A percentile compares a stretch with the other conserved stretches of the same genome.
Conservation (phyloP, 768 basidiomycete genomes). For the Boletus patriciae region DNA sequence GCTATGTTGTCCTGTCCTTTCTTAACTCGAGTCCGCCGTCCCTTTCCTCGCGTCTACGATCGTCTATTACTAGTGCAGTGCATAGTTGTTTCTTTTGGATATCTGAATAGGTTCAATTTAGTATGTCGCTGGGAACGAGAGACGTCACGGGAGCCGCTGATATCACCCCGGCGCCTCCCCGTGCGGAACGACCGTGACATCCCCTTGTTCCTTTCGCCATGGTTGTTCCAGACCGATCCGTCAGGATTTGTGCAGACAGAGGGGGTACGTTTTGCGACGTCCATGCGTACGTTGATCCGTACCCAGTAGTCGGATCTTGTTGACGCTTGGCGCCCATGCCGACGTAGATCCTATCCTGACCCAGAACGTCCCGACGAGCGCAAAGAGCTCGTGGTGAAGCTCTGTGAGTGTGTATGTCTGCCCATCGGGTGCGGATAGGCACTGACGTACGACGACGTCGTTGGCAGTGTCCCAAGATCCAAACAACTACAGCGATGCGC, state of each 20-base stretch:
- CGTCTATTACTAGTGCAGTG: conserved; percentile 16
- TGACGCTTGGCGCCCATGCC: neutral
- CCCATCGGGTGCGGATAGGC: neutral
- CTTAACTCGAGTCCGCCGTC: neutral
- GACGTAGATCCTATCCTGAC: conserved; percentile 68
- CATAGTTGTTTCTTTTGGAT: conserved; percentile 23
- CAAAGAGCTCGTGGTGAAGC: conserved; percentile 87
- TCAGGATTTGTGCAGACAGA: conserved; percentile 83
- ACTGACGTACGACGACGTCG: neutral
- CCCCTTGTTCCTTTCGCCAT: neutral
- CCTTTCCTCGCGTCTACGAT: conserved; percentile 1
- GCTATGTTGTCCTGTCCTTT: conserved; percentile 28
- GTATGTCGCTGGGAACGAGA: conserved; percentile 6
- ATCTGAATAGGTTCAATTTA: conserved; percentile 2
- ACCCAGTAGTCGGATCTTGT: neutral
- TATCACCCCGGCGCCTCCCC: neutral
- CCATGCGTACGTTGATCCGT: conserved; percentile 56
- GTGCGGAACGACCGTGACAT: neutral
- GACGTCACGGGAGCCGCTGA: conserved; percentile 8
- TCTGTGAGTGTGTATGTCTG: conserved; percentile 49
- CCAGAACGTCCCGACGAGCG: conserved; percentile 57
- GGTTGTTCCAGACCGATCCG: conserved; percentile 67
- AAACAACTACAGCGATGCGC: conserved; percentile 85
- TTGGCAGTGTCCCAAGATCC: conserved; percentile 83
- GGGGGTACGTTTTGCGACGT: conserved; percentile 94